Evolutionary conservation across 345 rosid genomes (phyloP).

Genomic region (Euphorbia lathyris): DNA sequence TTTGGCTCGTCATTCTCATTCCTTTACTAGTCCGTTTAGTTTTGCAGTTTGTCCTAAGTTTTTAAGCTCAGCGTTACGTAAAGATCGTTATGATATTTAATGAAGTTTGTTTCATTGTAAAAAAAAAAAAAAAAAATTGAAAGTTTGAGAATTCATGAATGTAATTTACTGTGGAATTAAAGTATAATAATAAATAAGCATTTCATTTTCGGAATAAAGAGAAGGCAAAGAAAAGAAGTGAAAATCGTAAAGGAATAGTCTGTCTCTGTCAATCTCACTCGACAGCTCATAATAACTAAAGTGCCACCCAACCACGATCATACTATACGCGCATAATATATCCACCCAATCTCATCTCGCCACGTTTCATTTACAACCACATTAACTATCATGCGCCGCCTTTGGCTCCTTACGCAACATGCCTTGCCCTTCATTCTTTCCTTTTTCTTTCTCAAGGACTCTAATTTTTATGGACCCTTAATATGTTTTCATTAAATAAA

Average conservation of each 20-base stretch:
- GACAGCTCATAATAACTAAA: background rate
- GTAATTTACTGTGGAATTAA: no score
- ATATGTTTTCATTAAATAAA: background rate
- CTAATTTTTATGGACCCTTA: background rate
- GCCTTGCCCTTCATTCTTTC: slow-evolving; percentile 4
- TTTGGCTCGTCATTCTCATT: no score
- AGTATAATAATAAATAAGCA: no score
- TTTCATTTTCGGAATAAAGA: background rate
- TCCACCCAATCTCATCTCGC: background rate
- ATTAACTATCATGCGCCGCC: slow-evolving; percentile 9
- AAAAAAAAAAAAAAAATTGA: no score
- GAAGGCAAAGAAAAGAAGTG: background rate
- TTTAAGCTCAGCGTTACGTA: no score
- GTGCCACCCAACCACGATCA: background rate
- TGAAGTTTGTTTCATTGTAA: no score
- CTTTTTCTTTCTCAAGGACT: background rate
- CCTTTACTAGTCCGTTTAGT: no score
- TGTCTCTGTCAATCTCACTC: background rate
- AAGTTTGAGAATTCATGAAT: no score
- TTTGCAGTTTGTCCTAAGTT: no score
- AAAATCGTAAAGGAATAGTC: background rate
- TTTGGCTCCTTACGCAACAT: background rate
- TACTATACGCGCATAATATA: background rate
- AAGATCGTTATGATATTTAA: no score
- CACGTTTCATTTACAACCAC: slow-evolving; percentile 5